phyloP scores from a whole-genome alignment of 1,284 basidiomycete genomes.

The Sparassis latifolia region DNA sequence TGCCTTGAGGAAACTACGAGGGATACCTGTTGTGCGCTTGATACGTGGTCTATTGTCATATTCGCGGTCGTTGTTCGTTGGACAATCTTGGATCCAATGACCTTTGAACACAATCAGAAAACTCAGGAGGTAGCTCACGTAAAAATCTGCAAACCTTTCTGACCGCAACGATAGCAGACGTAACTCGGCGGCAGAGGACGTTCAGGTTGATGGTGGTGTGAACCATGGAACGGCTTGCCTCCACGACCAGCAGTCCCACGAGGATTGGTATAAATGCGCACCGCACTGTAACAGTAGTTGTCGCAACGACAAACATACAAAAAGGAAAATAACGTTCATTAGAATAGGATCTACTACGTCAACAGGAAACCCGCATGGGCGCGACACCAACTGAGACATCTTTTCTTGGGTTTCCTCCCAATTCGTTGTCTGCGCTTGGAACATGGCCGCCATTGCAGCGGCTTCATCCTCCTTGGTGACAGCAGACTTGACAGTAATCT shows the following conservation, averaged over 20 bases:
- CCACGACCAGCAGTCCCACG: conserved; percentile 56
- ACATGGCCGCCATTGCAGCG: conserved; percentile 93
- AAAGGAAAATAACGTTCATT: conserved; percentile 51
- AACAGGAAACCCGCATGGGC: conserved; percentile 42
- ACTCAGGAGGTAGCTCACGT: conserved; percentile 2
- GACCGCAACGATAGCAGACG: conserved; percentile 98
- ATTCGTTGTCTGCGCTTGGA: conserved; percentile 83
- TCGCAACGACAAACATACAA: conserved; percentile 18
- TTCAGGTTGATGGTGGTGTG: conserved; percentile 43
- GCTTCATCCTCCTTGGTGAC: conserved; percentile 69
- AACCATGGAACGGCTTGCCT: conserved; percentile 50
- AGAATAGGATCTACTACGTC: conserved; percentile 58
- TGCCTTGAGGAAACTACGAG: conserved; percentile 93
- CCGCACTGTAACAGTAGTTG: conserved; percentile 46
- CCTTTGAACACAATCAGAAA: conserved; percentile 42
- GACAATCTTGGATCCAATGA: conserved; percentile 99
- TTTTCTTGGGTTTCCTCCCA: conserved; percentile 97
- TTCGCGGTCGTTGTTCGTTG: conserved; percentile 93
- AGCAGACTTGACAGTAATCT: conserved; percentile 30
- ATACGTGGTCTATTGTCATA: conserved; percentile 93
- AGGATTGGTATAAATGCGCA: conserved; percentile 60
- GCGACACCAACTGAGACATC: conserved; percentile 89
- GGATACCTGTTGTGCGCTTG: conserved; percentile 97
- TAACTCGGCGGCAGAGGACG: conserved; percentile 86
- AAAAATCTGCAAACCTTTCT: conserved; percentile 70